These are phyloP conservation scores for Stylosanthes scabra DNA, from an alignment of 331 rosid genomes.

Conservation along the genomic window DNA sequence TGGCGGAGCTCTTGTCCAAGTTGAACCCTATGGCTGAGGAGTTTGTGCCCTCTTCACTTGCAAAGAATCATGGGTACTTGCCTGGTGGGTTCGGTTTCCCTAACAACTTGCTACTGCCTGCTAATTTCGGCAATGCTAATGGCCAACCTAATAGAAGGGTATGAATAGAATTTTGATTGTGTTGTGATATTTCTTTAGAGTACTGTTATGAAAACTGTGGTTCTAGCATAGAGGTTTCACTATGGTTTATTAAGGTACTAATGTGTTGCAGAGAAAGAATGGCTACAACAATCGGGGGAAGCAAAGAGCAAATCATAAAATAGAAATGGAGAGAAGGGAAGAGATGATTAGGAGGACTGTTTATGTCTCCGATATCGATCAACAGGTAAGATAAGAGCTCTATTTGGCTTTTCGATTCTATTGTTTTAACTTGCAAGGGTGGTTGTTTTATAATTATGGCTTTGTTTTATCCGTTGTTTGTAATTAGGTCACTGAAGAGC, in stretches of 20 bases:
- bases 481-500: slow-evolving; percentile 96
- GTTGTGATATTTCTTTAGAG: neutral
- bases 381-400: slow-evolving; percentile 57
- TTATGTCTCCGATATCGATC: slow-evolving; percentile 98
- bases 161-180: slow-evolving; percentile 32
- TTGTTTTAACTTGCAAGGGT: slow-evolving; percentile 19
- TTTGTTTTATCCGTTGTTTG: slow-evolving; percentile 32
- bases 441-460: slow-evolving; percentile 8
- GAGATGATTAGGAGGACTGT: slow-evolving; percentile 97
- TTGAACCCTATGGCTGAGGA: slow-evolving; percentile 99
- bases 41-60: slow-evolving; percentile 87
- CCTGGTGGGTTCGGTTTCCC: slow-evolving; percentile 68
- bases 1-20: slow-evolving; percentile 89
- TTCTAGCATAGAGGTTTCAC: slow-evolving; percentile 8
- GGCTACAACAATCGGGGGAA: slow-evolving; percentile 81
- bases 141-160: slow-evolving; percentile 75
- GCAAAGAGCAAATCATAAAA: slow-evolving; percentile 67
- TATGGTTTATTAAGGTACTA: slow-evolving; percentile 19
- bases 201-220: neutral
- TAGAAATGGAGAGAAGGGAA: slow-evolving; percentile 77
- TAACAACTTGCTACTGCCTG: slow-evolving; percentile 59
- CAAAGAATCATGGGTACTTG: slow-evolving; percentile 61
- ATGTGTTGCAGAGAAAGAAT: slow-evolving; percentile 71
- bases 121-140: slow-evolving; percentile 58
- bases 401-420: slow-evolving; percentile 36